Evolutionary conservation across 805 yeast species (phyloP).

Genomic region (Phaffomyces antillensis): DNA sequence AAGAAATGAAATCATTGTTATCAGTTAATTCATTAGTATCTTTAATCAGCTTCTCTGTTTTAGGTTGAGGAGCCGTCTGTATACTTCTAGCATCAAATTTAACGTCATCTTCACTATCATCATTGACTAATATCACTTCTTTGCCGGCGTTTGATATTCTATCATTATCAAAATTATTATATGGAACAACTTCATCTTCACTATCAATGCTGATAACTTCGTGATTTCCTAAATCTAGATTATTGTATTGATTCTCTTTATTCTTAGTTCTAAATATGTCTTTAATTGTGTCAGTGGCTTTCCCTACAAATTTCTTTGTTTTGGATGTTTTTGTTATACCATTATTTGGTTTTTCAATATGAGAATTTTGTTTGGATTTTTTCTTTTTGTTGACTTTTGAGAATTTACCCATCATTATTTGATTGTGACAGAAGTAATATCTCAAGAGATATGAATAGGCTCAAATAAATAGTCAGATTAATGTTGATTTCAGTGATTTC

Average conservation of each 20-base stretch:
- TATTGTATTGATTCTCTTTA: constrained; percentile 18
- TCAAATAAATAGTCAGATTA: no score
- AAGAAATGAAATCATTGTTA: constrained; percentile 36
- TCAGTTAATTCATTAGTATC: constrained; percentile 26
- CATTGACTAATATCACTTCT: constrained; percentile 3
- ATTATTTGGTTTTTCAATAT: no score
- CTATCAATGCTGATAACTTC: constrained; percentile 1
- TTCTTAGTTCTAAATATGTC: constrained; percentile 18
- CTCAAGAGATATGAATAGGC: no score
- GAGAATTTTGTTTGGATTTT: no score
- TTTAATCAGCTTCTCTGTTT: not conserved
- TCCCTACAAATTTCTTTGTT: constrained; percentile 1
- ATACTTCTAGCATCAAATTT: constrained; percentile 1
- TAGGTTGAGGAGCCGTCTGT: not conserved
- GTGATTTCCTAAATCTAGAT: constrained; percentile 3
- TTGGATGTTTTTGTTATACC: not conserved
- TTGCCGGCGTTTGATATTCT: not conserved
- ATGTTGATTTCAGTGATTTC: not conserved
- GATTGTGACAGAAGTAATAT: no score
- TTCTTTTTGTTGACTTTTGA: no score
- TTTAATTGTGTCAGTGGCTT: constrained; percentile 7
- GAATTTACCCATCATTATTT: no score
- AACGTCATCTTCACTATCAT: constrained; percentile 7
- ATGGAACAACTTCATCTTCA: constrained; percentile 1
- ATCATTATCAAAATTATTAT: not conserved